Evolutionary conservation across 768 basidiomycete species (phyloP), one percentile per base, ranked within the genome.

Genomic region (Saitozyma sp.): DNA sequence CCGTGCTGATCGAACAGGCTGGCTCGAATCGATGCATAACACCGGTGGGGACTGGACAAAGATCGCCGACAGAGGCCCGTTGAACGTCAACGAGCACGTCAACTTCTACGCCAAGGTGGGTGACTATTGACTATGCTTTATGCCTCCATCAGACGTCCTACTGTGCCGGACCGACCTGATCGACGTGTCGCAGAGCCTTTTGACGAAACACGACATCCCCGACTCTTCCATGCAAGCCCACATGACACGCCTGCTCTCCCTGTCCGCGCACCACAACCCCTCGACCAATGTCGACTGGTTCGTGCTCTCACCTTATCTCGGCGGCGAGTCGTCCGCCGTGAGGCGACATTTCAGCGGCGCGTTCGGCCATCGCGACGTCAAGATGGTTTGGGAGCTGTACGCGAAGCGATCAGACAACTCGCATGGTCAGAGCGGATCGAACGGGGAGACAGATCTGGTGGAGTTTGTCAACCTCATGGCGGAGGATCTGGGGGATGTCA

Each of bases 81-180:
- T 50, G 43, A 60, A 60, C 46, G 42, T 56, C 59, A 54, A 54
- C 43, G 63, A 65, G 38, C 63, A 65, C 50, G 54, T 60, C 37
- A 58, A 59, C 37, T 63, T 63, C 29, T 63, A 63, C 45, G 62
- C 58, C 43, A 63, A 63, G 51, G 62, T 63, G 41, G 50, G 50
- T 49, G 42, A 50, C 29, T 52, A 9, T 53, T 13, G 2, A 2
- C 29, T 4, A 9, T 50, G 6, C 17, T 29, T 50, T 4, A 50
- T 14, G n/a, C 49, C 49, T 48, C 46, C 17, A 7, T 19, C 43
- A 37, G 9, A 50, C 46, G 14, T 40, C 5, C 48, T 41, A 45
- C 20, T n/a, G 4, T 42, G 51, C 14, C 19, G 59, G 8, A 53
- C 56, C 51, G 48, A 50, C 11, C 5, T 58, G 14, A 17, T 43